Percentiles rank a stretch among this genome's conserved stretches.
phyloP scores from a whole-genome alignment of 257 asterid genomes.

The Rauvolfia tetraphylla region DNA sequence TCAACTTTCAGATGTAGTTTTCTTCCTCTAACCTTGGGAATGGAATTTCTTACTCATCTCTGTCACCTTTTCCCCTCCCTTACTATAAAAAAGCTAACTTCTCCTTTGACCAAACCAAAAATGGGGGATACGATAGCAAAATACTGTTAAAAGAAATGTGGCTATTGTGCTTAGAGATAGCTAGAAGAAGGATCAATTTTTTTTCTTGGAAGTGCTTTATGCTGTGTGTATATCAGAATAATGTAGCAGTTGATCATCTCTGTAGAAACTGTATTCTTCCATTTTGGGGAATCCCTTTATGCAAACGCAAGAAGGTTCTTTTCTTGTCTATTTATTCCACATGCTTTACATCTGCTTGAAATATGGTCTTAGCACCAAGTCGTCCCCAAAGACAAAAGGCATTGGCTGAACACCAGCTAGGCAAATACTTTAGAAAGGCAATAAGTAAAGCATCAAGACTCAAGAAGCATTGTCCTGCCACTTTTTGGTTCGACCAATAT shows the following conservation, averaged over 20 bases:
- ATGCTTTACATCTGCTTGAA: neutral
- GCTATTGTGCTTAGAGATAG: neutral
- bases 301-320: neutral
- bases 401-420: neutral
- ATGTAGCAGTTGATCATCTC: neutral
- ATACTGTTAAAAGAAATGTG: neutral
- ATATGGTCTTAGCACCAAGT: neutral
- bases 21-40: neutral
- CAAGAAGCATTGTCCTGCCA: too few relatives aligned
- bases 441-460: too few relatives aligned
- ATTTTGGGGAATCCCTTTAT: neutral
- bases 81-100: neutral
- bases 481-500: neutral
- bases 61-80: neutral
- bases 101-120: neutral
- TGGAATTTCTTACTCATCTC: neutral
- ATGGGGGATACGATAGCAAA: neutral
- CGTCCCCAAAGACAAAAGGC: neutral
- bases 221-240: neutral
- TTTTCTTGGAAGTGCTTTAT: neutral
- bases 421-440: neutral
- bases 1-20: neutral
- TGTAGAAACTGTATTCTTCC: neutral
- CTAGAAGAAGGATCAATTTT: neutral
- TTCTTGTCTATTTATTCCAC: too few relatives aligned